Base-by-base conservation (phyloP, 257 asterid species). In the Nicotiana attenuata region DNA sequence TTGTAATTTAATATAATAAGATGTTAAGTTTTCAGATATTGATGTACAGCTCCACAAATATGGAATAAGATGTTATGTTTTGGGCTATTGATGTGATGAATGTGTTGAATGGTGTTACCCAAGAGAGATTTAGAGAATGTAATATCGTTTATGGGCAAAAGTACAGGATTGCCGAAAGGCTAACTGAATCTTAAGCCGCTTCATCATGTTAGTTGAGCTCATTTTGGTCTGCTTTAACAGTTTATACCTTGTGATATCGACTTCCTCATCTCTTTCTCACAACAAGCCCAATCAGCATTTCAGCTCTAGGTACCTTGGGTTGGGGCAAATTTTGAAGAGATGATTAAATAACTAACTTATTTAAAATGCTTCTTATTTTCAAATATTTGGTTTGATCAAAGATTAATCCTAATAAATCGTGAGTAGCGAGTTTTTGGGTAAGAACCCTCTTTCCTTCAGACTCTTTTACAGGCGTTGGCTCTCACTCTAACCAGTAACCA, bases 31-130 rank as follows among this genome's bases (percentile, higher is more conserved):
- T 13, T 69, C 84, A 47, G 50, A 67, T 8, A 78, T 77, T 68
- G 83, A 20, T 5, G 88, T 81, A 41, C 83, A 82, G 19, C 84
- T 56, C 31, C 84, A 80, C 50, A 41, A 28, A 41, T 41, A 41
- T 41, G 19, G 59, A 53, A 53, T 53, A 4, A 53, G 59, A 53
- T 15, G 59, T 53, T 16, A 15, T 53, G 20, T 41, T 38, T 69
- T 69, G 77, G 77, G 33, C 7, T 41, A 41, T 7, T 20, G 20
- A 69, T 20, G 59, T 69, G 56, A 69, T 69, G 56, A 69, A 16
- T 55, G n/a, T 55, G 60, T 55, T 55, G 60, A 55, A 69, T 38
- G 57, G 22, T 41, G 77, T 38, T 68, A 9, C 76, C 28, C 3
- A 16, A 55, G 20, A 53, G 59, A 53, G 59, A 67, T 2, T 28